These are phyloP conservation scores for Candida incommunis DNA, from an alignment of 805 yeast genomes.

Conservation along the genomic window DNA sequence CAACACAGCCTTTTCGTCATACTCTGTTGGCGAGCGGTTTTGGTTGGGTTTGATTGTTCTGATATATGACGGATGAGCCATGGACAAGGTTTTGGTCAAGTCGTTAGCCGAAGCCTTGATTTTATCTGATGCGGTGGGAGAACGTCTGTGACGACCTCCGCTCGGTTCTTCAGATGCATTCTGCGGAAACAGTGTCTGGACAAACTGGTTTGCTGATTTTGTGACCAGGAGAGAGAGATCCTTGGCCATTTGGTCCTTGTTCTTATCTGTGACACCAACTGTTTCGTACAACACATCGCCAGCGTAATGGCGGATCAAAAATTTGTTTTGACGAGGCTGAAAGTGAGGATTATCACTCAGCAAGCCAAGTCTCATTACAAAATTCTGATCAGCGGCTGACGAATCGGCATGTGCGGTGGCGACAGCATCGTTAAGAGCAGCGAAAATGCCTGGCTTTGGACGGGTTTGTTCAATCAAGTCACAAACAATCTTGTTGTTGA, in stretches of 20 bases:
- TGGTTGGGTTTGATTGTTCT: constrained; percentile 97
- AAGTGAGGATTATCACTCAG: constrained; percentile 75
- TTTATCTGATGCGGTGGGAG: constrained; percentile 93
- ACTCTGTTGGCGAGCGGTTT: constrained; percentile 79
- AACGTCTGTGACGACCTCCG: constrained; percentile 42
- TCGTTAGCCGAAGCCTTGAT: constrained; percentile 85
- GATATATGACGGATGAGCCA: constrained; percentile 89
- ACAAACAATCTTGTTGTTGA: constrained; percentile 92
- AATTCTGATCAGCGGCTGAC: constrained; percentile 89
- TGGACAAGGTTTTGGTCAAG: constrained; percentile 75
- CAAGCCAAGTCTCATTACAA: constrained; percentile 80
- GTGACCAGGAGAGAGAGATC: constrained; percentile 71
- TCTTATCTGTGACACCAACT: constrained; percentile 85
- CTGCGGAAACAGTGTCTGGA: constrained; percentile 44
- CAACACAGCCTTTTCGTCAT: constrained; percentile 75
- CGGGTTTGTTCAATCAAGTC: constrained; percentile 86
- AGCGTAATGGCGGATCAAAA: constrained; percentile 89
- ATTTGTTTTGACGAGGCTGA: constrained; percentile 76
- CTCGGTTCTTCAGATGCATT: constrained; percentile 26
- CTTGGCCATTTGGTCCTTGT: constrained; percentile 84
- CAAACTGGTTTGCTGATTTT: constrained; percentile 54
- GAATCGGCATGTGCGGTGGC: constrained; percentile 99
- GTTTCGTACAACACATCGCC: constrained; percentile 96
- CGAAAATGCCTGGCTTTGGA: constrained; percentile 85
- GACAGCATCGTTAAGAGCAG: constrained; percentile 90